These are phyloP conservation scores for Zymoseptoria crescenta DNA, from an alignment of 2,329 filamentous ascomycete species.

Conservation along the genomic window DNA sequence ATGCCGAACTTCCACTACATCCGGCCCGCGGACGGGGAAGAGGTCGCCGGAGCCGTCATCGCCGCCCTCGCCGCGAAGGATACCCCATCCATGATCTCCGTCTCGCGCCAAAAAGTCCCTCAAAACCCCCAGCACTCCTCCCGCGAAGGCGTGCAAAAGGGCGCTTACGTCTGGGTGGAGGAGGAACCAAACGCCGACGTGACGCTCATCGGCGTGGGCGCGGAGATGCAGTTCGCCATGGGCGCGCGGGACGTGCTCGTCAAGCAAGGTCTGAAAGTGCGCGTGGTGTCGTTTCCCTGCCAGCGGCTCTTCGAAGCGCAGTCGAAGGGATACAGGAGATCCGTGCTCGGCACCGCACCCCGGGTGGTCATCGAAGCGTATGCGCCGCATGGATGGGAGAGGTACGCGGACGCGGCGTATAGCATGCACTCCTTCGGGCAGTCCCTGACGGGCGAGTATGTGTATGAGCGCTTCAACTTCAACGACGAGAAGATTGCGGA, in stretches of 20 bases:
- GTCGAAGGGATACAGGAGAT: slow-evolving; percentile 38
- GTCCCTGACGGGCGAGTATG: slow-evolving; percentile 46
- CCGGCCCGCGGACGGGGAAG: slow-evolving; percentile 30
- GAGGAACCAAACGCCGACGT: slow-evolving; percentile 34
- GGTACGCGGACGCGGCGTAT: slow-evolving; percentile 51
- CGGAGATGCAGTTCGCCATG: slow-evolving; percentile 43
- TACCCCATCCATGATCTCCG: slow-evolving; percentile 38
- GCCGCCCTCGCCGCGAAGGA: slow-evolving; percentile 34
- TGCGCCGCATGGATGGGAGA: slow-evolving; percentile 51
- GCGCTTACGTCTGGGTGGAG: slow-evolving; percentile 37
- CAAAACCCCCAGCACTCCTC: slow-evolving; percentile 32
- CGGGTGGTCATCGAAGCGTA: slow-evolving; percentile 54
- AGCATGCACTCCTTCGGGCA: slow-evolving; percentile 50
- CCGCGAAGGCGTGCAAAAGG: slow-evolving; percentile 33
- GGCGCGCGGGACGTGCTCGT: slow-evolving; percentile 32
- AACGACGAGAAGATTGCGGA: slow-evolving; percentile 39
- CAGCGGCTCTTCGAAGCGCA: slow-evolving; percentile 45
- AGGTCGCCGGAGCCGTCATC: slow-evolving; percentile 37
- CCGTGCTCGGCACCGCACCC: slow-evolving; percentile 35
- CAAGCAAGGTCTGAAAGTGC: slow-evolving; percentile 35
- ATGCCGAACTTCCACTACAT: slow-evolving; percentile 35
- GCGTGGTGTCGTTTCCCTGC: slow-evolving; percentile 46
- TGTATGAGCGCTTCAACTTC: slow-evolving; percentile 51
- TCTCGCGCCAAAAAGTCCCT: slow-evolving; percentile 36
- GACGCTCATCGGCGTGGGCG: slow-evolving; percentile 45